phyloP scores from a whole-genome alignment of 306 rosid species.

The Pterocarpus macrocarpus region DNA sequence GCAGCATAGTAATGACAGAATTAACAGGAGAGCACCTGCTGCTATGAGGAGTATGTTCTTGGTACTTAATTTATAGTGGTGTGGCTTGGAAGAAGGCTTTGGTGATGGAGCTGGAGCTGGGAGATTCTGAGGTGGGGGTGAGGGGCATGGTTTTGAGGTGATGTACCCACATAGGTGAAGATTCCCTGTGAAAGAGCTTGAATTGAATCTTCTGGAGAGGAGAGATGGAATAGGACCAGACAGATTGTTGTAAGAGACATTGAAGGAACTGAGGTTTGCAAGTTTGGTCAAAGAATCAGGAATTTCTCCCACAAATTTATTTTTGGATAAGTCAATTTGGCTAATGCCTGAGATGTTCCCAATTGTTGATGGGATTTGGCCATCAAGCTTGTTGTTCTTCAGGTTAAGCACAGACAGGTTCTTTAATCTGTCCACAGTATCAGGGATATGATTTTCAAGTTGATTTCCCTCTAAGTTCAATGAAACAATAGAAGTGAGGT shows the following conservation, averaged over 20 bases:
- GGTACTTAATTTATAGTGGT: constrained; percentile 67
- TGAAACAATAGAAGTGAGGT: constrained; percentile 66
- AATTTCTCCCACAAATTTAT: constrained; percentile 70
- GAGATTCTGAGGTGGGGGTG: constrained; percentile 58
- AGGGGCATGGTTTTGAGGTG: constrained; percentile 67
- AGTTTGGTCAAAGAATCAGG: constrained; percentile 69
- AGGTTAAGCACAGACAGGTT: constrained; percentile 75
- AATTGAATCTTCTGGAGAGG: constrained; percentile 78
- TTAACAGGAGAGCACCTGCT: constrained; percentile 73
- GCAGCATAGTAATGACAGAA: constrained; percentile 77
- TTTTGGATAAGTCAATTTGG: constrained; percentile 73
- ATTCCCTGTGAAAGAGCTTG: constrained; percentile 85
- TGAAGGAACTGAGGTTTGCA: constrained; percentile 71
- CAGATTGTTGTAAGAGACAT: constrained; percentile 86
- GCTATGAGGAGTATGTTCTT: constrained; percentile 88
- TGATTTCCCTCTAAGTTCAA: constrained; percentile 65
- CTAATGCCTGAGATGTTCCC: constrained; percentile 75
- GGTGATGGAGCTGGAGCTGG: constrained; percentile 62
- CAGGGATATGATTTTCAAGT: constrained; percentile 62
- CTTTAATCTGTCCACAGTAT: constrained; percentile 55
- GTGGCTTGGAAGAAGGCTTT: constrained; percentile 18
- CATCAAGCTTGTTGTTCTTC: constrained; percentile 68
- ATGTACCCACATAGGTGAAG: constrained; percentile 80
- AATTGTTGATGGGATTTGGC: constrained; percentile 78
- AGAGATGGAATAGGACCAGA: constrained; percentile 80